Percentiles rank a stretch among this genome's conserved stretches.
These are phyloP conservation scores for Alternaria postmessia DNA, from an alignment of 2,329 filamentous ascomycete genomes.

Conservation along the genomic window DNA sequence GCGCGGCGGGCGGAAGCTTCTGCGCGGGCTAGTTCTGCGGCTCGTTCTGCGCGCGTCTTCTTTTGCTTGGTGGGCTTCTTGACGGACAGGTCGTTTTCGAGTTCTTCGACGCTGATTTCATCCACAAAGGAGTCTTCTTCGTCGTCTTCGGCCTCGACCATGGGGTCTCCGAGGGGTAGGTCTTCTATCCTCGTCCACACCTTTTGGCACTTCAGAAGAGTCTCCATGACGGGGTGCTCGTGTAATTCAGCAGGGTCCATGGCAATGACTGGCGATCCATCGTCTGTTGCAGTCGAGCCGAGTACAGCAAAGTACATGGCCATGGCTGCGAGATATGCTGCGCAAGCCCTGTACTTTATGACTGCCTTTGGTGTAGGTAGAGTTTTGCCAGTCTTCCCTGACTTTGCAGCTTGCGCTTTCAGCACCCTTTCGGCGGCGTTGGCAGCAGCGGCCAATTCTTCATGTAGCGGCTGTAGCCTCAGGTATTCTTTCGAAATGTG, in stretches of 20 bases:
- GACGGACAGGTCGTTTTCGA: slow-evolving; percentile 39
- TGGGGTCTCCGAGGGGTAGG: slow-evolving; percentile 63
- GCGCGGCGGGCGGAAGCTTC: slow-evolving; percentile 63
- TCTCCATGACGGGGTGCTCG: slow-evolving; percentile 91
- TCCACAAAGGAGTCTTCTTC: slow-evolving; percentile 48
- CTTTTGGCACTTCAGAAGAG: slow-evolving; percentile 77
- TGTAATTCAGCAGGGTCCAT: slow-evolving; percentile 80
- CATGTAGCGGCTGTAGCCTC: slow-evolving; percentile 69
- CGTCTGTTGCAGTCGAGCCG: slow-evolving; percentile 75
- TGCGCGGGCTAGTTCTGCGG: slow-evolving; percentile 62
- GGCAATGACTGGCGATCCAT: slow-evolving; percentile 61
- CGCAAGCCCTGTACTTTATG: slow-evolving; percentile 80
- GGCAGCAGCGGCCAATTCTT: slow-evolving; percentile 67
- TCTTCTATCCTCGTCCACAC: slow-evolving; percentile 80
- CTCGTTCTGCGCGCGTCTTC: slow-evolving; percentile 59
- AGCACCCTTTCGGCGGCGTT: slow-evolving; percentile 61
- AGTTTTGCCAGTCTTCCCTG: slow-evolving; percentile 18
- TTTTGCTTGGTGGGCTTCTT: slow-evolving; percentile 50
- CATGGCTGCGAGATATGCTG: slow-evolving; percentile 85
- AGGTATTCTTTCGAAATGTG: slow-evolving; percentile 82
- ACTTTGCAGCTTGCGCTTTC: slow-evolving; percentile 37
- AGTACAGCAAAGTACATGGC: slow-evolving; percentile 95
- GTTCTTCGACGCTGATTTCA: slow-evolving; percentile 44
- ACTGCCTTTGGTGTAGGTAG: slow-evolving; percentile 43
- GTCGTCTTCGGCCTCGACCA: slow-evolving; percentile 42